Evolutionary conservation across 305 asterid genomes (phyloP), one percentile per base, ranked within the genome.

Genomic region (Solanum aculeatissimum): DNA sequence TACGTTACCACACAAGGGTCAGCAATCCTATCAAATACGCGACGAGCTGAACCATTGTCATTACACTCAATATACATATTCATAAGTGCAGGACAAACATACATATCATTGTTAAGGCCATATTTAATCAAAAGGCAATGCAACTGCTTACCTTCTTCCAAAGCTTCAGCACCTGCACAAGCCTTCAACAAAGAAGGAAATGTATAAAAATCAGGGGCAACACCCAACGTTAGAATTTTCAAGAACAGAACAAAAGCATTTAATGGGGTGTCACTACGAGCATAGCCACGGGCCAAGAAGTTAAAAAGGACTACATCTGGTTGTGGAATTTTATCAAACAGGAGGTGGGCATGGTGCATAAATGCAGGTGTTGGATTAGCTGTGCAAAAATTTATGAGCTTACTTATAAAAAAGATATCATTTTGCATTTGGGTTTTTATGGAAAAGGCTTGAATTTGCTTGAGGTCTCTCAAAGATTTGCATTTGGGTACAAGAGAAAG

Each of bases 171-270:
- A 40, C 84, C 75, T 1, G 89, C 90, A 65, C 91, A 89, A 18
- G 90, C 86, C 74, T 89, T 89, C 27, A 87, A 85, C 9, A 89
- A 65, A 82, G 91, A 89, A 68, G 90, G 91, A 83, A 89, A 89
- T 29, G 90, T 87, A 74, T 89, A 89, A 42, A 69, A 60, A 86
- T 89, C 91, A 4, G 90, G 90, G 18, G 74, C 55, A 25, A 84
- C 32, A 66, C 82, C 86, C 43, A 29, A 78, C 6, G 32, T 10
- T 12, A 71, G 69, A 47, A 89, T 49, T 60, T 83, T 70, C 43
- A 79, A 75, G 42, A 87, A 87, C 29, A 79, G 80, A 42, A 83
- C 27, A 25, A 89, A 84, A 35, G 85, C 87, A 40, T 82, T 83
- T 53, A 87, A 79, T 18, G 91, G 88, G 43, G 78, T 85, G 60